Conservation (phyloP, 805 yeast species). For the Saccharomycopsis capsularis region DNA sequence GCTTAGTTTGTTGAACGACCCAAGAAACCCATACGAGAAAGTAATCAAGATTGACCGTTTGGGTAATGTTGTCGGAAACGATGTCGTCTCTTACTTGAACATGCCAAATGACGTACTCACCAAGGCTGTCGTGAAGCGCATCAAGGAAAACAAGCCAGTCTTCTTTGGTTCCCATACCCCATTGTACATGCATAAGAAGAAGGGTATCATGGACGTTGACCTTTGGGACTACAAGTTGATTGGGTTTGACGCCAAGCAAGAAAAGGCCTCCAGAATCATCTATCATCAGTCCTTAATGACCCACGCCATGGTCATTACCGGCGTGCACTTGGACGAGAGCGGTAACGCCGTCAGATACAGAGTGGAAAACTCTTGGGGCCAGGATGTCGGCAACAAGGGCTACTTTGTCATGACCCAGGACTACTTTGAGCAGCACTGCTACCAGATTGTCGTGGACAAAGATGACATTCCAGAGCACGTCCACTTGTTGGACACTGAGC, state of each 20-base stretch:
- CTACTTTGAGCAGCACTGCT: conserved; percentile 67
- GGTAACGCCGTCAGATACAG: conserved; percentile 60
- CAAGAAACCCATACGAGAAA: conserved; percentile 61
- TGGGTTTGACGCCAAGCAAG: conserved; percentile 44
- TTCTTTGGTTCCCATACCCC: conserved; percentile 91
- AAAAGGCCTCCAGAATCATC: conserved; percentile 62
- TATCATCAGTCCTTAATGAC: conserved; percentile 76
- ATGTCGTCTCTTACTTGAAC: conserved; percentile 65
- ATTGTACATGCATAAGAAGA: conserved; percentile 52
- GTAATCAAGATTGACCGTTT: conserved; percentile 66
- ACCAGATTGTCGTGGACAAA: conserved; percentile 59
- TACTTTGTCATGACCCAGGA: conserved; percentile 66
- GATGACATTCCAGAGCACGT: conserved; percentile 40
- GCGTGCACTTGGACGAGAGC: conserved; percentile 60
- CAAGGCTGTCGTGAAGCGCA: conserved; percentile 54
- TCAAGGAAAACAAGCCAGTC: conserved; percentile 68
- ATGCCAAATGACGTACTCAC: conserved; percentile 53
- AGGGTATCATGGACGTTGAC: conserved; percentile 68
- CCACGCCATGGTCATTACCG: conserved; percentile 84
- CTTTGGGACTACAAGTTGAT: conserved; percentile 61
- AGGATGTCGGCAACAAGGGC: conserved; percentile 59
- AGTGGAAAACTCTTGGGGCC: conserved; percentile 77
- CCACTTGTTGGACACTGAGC: conserved; percentile 37
- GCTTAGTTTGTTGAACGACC: conserved; percentile 73
- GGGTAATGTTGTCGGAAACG: conserved; percentile 65